phyloP scores from a whole-genome alignment of 148 eudicot genomes.

The Vaccinium macrocarpon region DNA sequence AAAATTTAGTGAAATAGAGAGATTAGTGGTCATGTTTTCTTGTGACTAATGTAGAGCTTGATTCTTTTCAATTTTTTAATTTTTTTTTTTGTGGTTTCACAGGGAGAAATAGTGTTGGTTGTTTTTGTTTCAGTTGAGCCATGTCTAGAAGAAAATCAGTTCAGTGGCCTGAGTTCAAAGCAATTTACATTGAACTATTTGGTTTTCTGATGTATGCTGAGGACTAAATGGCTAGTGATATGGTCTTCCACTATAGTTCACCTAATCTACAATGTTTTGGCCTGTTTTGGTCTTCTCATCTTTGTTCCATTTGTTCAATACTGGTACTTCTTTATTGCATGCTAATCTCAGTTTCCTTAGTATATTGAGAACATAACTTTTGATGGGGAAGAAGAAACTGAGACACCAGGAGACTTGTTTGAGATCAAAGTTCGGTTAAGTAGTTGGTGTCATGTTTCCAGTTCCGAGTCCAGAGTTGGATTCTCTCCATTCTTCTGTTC shows the following conservation, averaged over 20 bases:
- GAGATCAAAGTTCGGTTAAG: too few species aligned
- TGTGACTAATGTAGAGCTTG: background rate
- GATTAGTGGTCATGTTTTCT: background rate
- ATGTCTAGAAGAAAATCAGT: background rate
- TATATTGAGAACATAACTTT: background rate
- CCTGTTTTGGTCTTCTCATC: background rate
- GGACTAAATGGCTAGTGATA: background rate
- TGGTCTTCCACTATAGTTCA: background rate
- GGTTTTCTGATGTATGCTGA: constrained; percentile 2
- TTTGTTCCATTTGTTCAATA: background rate
- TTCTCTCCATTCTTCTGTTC: background rate
- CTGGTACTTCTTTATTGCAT: background rate
- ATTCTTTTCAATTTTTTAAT: background rate
- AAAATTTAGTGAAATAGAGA: constrained; percentile 15
- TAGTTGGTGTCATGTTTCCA: background rate
- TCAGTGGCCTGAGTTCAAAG: constrained; percentile 12
- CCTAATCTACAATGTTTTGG: background rate
- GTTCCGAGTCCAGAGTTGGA: background rate
- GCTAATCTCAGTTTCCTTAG: background rate
- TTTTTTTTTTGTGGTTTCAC: background rate
- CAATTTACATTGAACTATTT: constrained; percentile 12
- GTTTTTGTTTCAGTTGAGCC: background rate
- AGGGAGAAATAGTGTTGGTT: background rate
- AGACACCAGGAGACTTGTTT: background rate
- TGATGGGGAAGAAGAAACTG: background rate